Conservation (phyloP, 2,329 filamentous ascomycete genomes). For the Pseudogymnoascus pannorum region DNA sequence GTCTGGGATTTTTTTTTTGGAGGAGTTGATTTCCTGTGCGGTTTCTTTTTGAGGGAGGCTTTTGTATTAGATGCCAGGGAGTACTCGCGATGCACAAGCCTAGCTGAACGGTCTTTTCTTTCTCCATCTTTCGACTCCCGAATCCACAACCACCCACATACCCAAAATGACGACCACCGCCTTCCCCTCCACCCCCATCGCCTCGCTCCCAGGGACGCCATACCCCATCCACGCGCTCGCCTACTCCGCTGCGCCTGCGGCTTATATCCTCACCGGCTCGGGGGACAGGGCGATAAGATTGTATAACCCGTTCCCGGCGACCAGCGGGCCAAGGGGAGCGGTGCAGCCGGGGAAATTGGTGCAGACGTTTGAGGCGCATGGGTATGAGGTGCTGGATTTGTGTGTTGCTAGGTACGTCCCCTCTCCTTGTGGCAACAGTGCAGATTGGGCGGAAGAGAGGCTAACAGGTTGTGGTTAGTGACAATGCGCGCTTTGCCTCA, state of each 20-base stretch:
- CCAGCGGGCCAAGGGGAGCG: slow-evolving; percentile 34
- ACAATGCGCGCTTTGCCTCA: slow-evolving; percentile 83
- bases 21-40: no score
- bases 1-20: not conserved
- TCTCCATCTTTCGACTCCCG: no score
- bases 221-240: slow-evolving; percentile 65
- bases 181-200: slow-evolving; percentile 40
- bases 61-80: no score
- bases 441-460: not conserved
- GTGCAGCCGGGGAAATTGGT: slow-evolving; percentile 50
- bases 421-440: no score
- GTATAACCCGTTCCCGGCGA: slow-evolving; percentile 61
- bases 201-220: slow-evolving; percentile 51
- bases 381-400: slow-evolving; percentile 83
- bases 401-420: slow-evolving; percentile 40
- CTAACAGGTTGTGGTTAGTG: slow-evolving; percentile 23
- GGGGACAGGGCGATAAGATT: slow-evolving; percentile 79
- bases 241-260: slow-evolving; percentile 65
- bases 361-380: slow-evolving; percentile 83
- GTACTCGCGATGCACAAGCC: no score
- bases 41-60: no score
- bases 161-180: slow-evolving; percentile 20
- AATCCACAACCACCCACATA: no score
- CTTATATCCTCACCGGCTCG: slow-evolving; percentile 77
- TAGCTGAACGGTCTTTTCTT: no score